Conservation (phyloP, 257 asterid species). For the Mitragyna speciosa region DNA sequence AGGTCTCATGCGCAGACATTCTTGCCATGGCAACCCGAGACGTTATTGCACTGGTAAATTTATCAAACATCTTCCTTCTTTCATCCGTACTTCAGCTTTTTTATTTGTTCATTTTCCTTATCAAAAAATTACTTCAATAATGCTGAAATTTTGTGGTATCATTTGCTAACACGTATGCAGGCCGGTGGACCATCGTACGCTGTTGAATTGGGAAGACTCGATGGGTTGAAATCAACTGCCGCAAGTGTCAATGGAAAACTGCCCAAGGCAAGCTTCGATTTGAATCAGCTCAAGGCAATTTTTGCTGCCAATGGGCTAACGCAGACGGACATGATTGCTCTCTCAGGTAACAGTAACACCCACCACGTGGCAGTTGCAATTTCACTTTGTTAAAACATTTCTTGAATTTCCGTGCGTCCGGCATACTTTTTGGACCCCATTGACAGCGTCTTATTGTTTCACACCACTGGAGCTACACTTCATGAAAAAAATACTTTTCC, state of each 20-base stretch:
- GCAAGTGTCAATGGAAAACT: conserved; percentile 64
- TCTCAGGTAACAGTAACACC: conserved; percentile 53
- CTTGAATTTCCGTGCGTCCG: too few species aligned
- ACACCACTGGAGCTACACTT: neutral
- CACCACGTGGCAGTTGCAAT: neutral
- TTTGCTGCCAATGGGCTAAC: conserved; percentile 54
- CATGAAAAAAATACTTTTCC: too few species aligned
- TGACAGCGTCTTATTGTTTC: neutral
- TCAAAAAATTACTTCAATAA: neutral
- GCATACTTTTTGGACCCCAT: too few species aligned
- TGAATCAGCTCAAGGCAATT: conserved; percentile 63
- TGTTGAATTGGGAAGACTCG: conserved; percentile 82
- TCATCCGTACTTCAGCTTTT: neutral
- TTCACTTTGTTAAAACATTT: neutral
- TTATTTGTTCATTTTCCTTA: too few species aligned
- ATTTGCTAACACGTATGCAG: conserved; percentile 20
- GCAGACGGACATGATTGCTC: conserved; percentile 84
- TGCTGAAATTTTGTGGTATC: neutral
- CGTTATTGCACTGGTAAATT: conserved; percentile 56
- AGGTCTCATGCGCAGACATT: conserved; percentile 91
- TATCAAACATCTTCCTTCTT: neutral
- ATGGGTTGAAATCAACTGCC: conserved; percentile 66
- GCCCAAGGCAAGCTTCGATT: conserved; percentile 64
- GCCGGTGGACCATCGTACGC: conserved; percentile 76
- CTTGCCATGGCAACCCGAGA: conserved; percentile 84